Conservation (phyloP, 2,329 filamentous ascomycete species). For the Graphiopsis chlorocephala region DNA sequence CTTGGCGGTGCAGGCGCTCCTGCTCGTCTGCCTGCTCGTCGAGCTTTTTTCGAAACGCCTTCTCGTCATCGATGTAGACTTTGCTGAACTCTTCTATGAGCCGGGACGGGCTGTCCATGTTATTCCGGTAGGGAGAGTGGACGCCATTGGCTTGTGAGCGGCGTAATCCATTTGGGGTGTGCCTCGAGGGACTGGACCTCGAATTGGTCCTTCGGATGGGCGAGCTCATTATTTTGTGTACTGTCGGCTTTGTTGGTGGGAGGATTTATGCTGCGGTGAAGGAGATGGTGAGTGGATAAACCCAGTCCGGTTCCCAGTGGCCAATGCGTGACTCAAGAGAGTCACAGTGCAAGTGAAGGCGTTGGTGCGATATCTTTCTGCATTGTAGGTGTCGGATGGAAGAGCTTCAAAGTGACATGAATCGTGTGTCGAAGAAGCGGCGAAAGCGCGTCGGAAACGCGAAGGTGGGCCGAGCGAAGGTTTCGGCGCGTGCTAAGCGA, state of each 20-base stretch:
- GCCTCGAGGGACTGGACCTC: constrained; percentile 12
- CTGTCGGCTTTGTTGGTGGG: neutral
- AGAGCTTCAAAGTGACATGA: constrained; percentile 1
- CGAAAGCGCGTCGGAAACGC: constrained; percentile 1
- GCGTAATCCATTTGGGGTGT: constrained; percentile 12
- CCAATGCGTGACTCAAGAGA: neutral
- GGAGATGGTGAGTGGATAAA: neutral
- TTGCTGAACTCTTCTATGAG: constrained; percentile 42
- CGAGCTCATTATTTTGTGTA: constrained; percentile 11
- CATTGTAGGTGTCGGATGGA: neutral
- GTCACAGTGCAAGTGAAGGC: neutral
- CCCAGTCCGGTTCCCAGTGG: neutral
- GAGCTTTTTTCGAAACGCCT: constrained; percentile 55
- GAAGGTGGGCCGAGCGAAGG: neutral
- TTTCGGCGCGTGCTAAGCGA: neutral
- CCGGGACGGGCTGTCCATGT: constrained; percentile 21
- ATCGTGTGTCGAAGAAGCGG: neutral
- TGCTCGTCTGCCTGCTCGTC: constrained; percentile 62
- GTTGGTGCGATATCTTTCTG: neutral
- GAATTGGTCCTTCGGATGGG: constrained; percentile 13
- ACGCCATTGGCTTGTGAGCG: constrained; percentile 10
- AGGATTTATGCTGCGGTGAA: neutral
- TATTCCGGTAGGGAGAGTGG: constrained; percentile 4
- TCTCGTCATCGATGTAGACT: constrained; percentile 42
- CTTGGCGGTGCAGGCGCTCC: constrained; percentile 62